Percentiles rank a stretch among this genome's conserved stretches.
Conservation (phyloP, 2,329 filamentous ascomycete species). For the Fusarium concolor region DNA sequence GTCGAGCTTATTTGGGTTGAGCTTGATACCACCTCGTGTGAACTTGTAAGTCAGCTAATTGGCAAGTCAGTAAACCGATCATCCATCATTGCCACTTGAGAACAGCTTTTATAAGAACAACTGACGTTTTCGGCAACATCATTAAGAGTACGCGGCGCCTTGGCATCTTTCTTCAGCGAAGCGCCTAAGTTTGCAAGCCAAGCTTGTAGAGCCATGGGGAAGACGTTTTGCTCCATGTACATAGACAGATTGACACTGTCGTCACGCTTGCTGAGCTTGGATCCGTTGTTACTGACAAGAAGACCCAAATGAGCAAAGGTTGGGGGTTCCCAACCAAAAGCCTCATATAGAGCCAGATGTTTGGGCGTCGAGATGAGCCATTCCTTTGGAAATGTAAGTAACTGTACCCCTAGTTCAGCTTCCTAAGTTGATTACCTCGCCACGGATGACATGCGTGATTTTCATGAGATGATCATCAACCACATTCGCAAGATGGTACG, state of each 20-base stretch:
- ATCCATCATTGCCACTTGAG: not conserved
- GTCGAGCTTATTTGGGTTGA: conserved; percentile 82
- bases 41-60: conserved; percentile 83
- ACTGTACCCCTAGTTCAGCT: not conserved
- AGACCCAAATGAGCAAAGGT: conserved; percentile 85
- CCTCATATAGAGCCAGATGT: conserved; percentile 76
- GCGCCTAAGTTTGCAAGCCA: conserved; percentile 80
- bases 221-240: conserved; percentile 60
- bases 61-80: conserved; percentile 39
- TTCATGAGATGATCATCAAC: conserved; percentile 96
- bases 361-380: conserved; percentile 95
- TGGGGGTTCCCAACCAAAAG: conserved; percentile 79
- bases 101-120: not conserved
- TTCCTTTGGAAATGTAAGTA: conserved; percentile 65
- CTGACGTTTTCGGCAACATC: conserved; percentile 77
- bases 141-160: conserved; percentile 63
- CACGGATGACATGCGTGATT: conserved; percentile 94
- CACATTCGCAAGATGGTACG: conserved; percentile 97
- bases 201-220: conserved; percentile 71
- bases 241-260: conserved; percentile 61
- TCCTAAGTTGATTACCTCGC: conserved; percentile 66
- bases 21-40: conserved; percentile 88
- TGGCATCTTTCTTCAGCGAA: conserved; percentile 45
- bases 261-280: conserved; percentile 90
- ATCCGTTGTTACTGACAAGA: conserved; percentile 73